Evolutionary conservation across 2,329 filamentous ascomycete species (phyloP), one percentile per base, ranked within the genome.

Genomic region (Alternaria metachromatica): DNA sequence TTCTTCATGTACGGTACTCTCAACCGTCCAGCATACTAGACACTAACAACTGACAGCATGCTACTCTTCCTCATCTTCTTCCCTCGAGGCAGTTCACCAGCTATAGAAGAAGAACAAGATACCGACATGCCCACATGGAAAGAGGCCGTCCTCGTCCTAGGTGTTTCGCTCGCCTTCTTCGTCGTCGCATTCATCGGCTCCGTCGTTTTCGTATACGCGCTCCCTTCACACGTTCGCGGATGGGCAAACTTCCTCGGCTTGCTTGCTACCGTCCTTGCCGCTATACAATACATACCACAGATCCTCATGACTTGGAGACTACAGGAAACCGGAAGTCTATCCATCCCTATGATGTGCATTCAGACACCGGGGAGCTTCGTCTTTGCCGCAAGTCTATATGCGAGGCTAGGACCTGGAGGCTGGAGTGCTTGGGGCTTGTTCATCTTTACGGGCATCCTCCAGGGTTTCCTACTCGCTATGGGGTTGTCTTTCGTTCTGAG

Each of bases 341-440:
- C 93, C 75, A 96, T 99, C 60, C 91, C 93, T 5, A 98, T 97
- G 91, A 98, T 99, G 94, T 92, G 92, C 77, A 97, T 99, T 33
- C 96, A 99, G 80, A 97, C 95, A 0, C 96, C 96, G 0, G 96
- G 96, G 0, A 94, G 93, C 63, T 90, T 97, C 71, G 83, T 99
- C 7, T 98, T 97, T 82, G 94, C 95, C 0, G 90, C 87, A 12
- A 97, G 94, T 78, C 82, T 99, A 46, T 93, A 90, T 55, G 88
- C 88, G 8, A 87, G 96, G 49, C 86, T 97, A 20, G 96, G 96
- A 0, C 85, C 85, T 73, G 89, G 87, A 33, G 95, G 95, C 0
- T 99, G 96, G 96, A 97, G 94, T 80, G 93, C 94, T 0, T 99
- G 96, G 96, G 90, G 93, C 10, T 90, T 98, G 13, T 96, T 95